Percentiles rank a stretch among this genome's conserved stretches.
Evolutionary conservation across 768 basidiomycete genomes (phyloP).

Genomic region (Phaeolepiota aurea): DNA sequence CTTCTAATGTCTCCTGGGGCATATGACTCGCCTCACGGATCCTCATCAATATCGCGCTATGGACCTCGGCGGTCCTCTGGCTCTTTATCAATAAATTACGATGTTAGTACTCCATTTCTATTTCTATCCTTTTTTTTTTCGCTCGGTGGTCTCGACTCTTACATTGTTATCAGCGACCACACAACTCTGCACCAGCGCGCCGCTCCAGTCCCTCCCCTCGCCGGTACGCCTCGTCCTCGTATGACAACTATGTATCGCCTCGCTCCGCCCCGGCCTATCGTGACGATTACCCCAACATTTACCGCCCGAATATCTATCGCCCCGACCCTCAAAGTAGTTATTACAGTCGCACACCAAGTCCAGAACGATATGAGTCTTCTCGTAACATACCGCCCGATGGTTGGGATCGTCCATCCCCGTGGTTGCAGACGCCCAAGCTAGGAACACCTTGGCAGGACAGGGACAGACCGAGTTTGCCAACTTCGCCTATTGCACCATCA

Average conservation of each 20-base stretch:
- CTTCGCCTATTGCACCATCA: constrained; percentile 23
- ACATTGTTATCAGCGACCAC: constrained; percentile 20
- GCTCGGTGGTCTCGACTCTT: no score
- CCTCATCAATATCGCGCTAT: not conserved
- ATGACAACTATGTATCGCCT: constrained; percentile 45
- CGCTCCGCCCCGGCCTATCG: constrained; percentile 26
- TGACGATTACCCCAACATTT: constrained; percentile 31
- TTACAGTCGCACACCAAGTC: constrained; percentile 43
- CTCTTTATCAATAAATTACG: not conserved
- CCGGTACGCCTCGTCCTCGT: constrained; percentile 22
- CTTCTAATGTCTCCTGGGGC: not conserved
- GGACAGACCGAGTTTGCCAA: constrained; percentile 20
- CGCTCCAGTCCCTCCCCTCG: constrained; percentile 45
- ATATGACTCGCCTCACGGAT: not conserved
- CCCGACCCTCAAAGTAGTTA: constrained; percentile 17
- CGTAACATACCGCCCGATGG: constrained; percentile 30
- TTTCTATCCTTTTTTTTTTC: not conserved
- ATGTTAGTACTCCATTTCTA: no score
- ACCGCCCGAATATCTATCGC: constrained; percentile 29
- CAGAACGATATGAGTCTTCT: constrained; percentile 36
- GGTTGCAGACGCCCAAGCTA: constrained; percentile 24
- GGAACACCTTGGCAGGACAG: constrained; percentile 32
- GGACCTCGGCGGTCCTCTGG: not conserved
- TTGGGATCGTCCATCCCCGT: constrained; percentile 38
- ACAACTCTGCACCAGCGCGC: constrained; percentile 20